A percentile compares a stretch with the other conserved stretches of the same genome.
Evolutionary conservation across 2,329 filamentous ascomycete genomes (phyloP).

Genomic region (Ceratocystis harringtonii): DNA sequence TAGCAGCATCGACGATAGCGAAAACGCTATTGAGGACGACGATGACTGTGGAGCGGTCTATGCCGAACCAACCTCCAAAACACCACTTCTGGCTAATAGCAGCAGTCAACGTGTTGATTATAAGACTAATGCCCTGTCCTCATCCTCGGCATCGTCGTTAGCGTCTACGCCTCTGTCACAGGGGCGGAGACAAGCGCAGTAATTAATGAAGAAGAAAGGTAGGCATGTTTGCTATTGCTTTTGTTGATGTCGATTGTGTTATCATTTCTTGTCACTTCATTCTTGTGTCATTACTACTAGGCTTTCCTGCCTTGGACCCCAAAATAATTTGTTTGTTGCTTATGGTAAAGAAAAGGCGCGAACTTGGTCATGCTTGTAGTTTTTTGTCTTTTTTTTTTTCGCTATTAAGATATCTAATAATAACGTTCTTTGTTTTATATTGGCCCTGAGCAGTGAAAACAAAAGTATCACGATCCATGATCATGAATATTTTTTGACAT

Average conservation of each 20-base stretch:
- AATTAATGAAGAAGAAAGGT: slow-evolving; percentile 1
- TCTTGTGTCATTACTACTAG: neutral
- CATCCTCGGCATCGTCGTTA: slow-evolving; percentile 3
- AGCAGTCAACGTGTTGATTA: neutral
- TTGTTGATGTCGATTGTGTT: neutral
- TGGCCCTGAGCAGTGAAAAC: neutral
- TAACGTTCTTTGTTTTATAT: neutral
- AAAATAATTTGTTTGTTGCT: neutral
- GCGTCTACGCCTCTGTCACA: neutral
- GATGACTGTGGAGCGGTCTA: slow-evolving; percentile 1
- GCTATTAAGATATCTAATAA: neutral
- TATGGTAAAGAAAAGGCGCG: neutral
- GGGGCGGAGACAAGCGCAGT: neutral
- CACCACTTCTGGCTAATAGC: slow-evolving; percentile 10
- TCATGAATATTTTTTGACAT: neutral
- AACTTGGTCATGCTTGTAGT: neutral
- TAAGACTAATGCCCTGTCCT: neutral
- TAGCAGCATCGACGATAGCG: slow-evolving; percentile 11
- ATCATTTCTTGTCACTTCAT: neutral
- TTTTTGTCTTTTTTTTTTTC: neutral
- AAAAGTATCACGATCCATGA: neutral
- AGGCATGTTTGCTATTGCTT: neutral
- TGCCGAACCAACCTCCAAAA: slow-evolving; percentile 8
- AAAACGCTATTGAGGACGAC: slow-evolving; percentile 9
- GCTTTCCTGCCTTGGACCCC: neutral